Percentiles rank a stretch among this genome's conserved stretches.
phyloP scores from a whole-genome alignment of 2,329 filamentous ascomycete genomes.

The Colletotrichum camelliae region DNA sequence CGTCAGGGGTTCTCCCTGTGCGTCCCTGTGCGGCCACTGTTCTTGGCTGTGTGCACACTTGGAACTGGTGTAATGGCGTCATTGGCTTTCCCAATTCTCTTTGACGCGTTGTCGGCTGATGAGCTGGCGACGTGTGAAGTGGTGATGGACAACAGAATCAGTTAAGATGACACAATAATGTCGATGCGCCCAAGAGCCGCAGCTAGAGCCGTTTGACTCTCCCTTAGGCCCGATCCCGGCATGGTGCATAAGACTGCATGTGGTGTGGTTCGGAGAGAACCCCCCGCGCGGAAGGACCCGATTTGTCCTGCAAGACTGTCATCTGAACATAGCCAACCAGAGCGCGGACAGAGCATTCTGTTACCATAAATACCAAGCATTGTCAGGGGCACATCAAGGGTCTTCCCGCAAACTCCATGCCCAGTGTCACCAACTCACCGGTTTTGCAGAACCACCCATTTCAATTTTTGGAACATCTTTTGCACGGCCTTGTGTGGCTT shows the following conservation, averaged over 20 bases:
- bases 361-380: slow-evolving; percentile 6
- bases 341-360: neutral
- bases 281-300: slow-evolving; percentile 15
- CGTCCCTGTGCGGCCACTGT: neutral
- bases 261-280: neutral
- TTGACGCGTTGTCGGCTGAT: neutral
- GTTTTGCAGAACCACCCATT: neutral
- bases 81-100: neutral
- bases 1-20: slow-evolving; percentile 10
- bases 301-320: slow-evolving; percentile 4
- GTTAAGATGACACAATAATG: neutral
- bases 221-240: neutral
- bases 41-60: neutral
- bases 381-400: slow-evolving; percentile 1
- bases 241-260: neutral
- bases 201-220: neutral
- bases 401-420: neutral
- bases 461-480: neutral
- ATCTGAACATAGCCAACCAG: slow-evolving; percentile 11
- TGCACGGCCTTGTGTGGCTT: neutral
- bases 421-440: neutral
- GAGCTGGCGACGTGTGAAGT: neutral
- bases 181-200: neutral
- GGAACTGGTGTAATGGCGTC: neutral
- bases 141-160: neutral